Percentiles rank a stretch among this genome's conserved stretches.
phyloP scores from a whole-genome alignment of 495 filamentous ascomycete genomes.

The Niebla homalea region DNA sequence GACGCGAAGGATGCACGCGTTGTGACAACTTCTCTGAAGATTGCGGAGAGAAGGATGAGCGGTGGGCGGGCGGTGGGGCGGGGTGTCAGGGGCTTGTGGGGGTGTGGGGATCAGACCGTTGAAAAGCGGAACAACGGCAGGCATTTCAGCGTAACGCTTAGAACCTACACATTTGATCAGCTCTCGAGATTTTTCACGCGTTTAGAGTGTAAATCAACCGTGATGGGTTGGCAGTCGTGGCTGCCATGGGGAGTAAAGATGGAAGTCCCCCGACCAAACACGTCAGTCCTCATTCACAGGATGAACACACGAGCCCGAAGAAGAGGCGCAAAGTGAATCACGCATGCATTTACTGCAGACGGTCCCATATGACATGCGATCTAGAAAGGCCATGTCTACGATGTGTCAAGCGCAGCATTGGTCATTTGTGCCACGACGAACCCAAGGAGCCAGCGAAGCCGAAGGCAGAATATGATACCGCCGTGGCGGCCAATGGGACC shows the following conservation, averaged over 20 bases:
- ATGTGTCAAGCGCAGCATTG: conserved; percentile 98
- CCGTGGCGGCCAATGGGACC: conserved; percentile 44
- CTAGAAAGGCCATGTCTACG: conserved; percentile 91
- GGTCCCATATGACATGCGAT: conserved; percentile 99
- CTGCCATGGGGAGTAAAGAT: conserved; percentile 12
- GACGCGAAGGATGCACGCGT: no score
- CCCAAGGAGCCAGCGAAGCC: conserved; percentile 69
- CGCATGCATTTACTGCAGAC: conserved; percentile 97
- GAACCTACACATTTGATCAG: not conserved
- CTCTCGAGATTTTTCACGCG: not conserved
- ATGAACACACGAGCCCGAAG: conserved; percentile 52
- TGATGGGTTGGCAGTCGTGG: conserved; percentile 6
- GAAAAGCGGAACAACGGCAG: not conserved
- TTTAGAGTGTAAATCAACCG: not conserved
- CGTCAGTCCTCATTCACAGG: conserved; percentile 6
- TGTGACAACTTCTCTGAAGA: no score
- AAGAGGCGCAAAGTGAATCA: conserved; percentile 99
- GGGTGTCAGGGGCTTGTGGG: no score
- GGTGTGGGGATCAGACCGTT: no score
- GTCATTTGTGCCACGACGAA: conserved; percentile 96
- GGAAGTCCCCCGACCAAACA: conserved; percentile 7
- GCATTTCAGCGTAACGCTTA: not conserved
- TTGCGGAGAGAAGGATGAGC: not conserved
- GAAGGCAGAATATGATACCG: conserved; percentile 54
- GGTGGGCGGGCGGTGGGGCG: no score